phyloP scores from a whole-genome alignment of 768 basidiomycete species.

The Mycena polygramma region DNA sequence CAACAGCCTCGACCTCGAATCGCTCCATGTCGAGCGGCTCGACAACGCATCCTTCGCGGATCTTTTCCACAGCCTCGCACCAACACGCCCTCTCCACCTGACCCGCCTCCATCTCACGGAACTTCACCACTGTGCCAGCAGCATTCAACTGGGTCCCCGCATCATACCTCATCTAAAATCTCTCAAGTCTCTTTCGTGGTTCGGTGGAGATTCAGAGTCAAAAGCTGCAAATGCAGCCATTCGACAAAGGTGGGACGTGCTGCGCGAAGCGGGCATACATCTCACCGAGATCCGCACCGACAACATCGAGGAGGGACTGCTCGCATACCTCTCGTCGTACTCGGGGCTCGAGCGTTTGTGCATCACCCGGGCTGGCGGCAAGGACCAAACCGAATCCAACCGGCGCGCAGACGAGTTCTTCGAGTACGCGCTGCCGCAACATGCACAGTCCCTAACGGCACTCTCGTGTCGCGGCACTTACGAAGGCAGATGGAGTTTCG shows the following conservation, averaged over 20 bases:
- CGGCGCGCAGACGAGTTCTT: slow-evolving; percentile 17
- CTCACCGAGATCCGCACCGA: slow-evolving; percentile 2
- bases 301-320: not conserved
- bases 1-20: no score
- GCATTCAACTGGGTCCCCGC: no score
- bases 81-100: no score
- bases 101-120: no score
- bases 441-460: slow-evolving; percentile 7
- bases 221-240: no score
- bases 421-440: slow-evolving; percentile 6
- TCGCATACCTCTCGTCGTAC: slow-evolving; percentile 13
- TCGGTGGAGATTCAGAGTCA: no score
- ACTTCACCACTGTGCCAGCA: no score
- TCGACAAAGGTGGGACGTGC: not conserved
- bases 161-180: no score
- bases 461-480: not conserved
- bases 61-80: no score
- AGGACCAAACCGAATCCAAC: not conserved
- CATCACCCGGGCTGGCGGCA: not conserved
- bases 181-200: not conserved
- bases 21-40: no score
- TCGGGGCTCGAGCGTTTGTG: slow-evolving; percentile 2
- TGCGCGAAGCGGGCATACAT: not conserved
- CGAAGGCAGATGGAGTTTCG: slow-evolving; percentile 21
- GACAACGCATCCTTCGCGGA: no score